Percentiles rank a stretch among this genome's conserved stretches.
Conservation (phyloP, 176 grass and related monocot genomes). For the Carex myosuroides region DNA sequence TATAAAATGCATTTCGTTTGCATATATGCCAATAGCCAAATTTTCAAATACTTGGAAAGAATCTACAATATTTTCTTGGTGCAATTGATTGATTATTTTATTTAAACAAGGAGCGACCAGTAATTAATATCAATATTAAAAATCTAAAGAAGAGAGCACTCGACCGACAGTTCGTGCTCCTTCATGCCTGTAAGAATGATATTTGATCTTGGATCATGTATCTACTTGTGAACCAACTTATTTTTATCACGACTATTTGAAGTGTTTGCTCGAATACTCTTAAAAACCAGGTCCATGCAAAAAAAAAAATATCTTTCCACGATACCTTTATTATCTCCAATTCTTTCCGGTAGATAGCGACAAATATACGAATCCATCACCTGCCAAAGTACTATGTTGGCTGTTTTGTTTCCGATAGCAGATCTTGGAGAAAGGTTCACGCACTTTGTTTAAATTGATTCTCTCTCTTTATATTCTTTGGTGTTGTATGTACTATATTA, state of each 20-base stretch:
- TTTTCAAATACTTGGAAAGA: not conserved
- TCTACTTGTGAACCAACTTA: not conserved
- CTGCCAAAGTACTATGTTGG: not conserved
- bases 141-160: not conserved
- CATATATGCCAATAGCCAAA: not conserved
- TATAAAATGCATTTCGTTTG: not conserved
- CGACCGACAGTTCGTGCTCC: constrained; percentile 13
- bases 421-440: not conserved
- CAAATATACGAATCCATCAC: not conserved
- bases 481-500: not conserved
- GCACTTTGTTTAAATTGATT: not conserved
- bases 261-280: not conserved
- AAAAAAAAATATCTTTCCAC: not conserved
- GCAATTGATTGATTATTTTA: not conserved
- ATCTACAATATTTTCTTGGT: not conserved
- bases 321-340: not conserved
- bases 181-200: not conserved
- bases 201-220: not conserved
- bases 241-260: not conserved
- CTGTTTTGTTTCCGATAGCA: constrained; percentile 6
- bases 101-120: not conserved
- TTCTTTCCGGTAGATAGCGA: not conserved
- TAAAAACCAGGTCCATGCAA: not conserved
- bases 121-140: not conserved
- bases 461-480: not conserved